Base-by-base conservation (phyloP, 495 filamentous ascomycete genomes). In the Penicillium flavigenum region DNA sequence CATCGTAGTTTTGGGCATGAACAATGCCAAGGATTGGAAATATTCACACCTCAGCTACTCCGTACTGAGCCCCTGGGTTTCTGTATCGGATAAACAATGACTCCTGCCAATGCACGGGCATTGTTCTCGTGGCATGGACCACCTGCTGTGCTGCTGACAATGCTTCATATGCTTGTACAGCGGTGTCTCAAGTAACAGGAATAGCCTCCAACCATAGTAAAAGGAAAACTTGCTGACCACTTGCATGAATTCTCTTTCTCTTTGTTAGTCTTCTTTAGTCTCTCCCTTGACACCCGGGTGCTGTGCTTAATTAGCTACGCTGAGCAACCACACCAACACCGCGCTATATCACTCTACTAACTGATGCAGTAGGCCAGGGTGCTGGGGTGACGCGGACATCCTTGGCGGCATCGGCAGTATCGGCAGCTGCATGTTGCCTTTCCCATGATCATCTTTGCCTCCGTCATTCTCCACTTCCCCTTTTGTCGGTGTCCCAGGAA, bases 111-210 rank as follows among this genome's bases (percentile, higher is more conserved):
- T 47, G n/a, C 16, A 47, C 31, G 16, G 29, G 4, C 2, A 12
- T 36, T 44, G 6, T 44, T 26, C 29, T 36, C 5, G 43, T 24
- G 41, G 34, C 14, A 32, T 46, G 11, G 20, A 20, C 31, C 10
- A 41, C 31, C 47, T 29, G 53, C 44, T 39, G 53, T 47, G 32
- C 20, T 6, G 31, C 43, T 46, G 22, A 31, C 45, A 12, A 31
- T 47, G 27, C 51, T 32, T 55, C 45, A 27, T 57, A 27, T 17
- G 36, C 44, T 19, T 58, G 16, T 31, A 58, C 53, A 47, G 7
- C 38, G 27, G 26, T 59, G 57, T 59, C 45, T 47, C 44, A 29
- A 47, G 16, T 34, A 20, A 34, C 50, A 54, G 51, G 50, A 47
- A 48, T 54, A 32, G 16, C 17, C 11, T 45, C 26, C 22, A 43